Conservation (phyloP, 306 rosid species). For the Rosa lucieae region DNA sequence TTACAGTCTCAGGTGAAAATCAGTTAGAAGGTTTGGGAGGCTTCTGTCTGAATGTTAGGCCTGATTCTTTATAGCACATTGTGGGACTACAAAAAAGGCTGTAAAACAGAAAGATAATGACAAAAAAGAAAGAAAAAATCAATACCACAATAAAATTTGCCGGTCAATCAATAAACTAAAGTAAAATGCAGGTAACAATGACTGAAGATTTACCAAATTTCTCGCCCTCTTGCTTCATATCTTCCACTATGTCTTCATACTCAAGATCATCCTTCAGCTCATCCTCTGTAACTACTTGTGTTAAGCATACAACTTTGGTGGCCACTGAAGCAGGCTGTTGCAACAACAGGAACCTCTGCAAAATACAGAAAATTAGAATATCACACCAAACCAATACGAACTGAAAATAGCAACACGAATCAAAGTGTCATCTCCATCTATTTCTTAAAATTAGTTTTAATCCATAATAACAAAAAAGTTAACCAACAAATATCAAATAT, state of each 20-base stretch:
- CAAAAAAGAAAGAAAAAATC: constrained; percentile 30
- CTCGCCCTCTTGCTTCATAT: constrained; percentile 88
- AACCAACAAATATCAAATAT: background rate
- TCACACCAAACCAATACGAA: background rate
- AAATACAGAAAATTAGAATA: background rate
- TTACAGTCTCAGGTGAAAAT: constrained; percentile 27
- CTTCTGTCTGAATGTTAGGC: constrained; percentile 80
- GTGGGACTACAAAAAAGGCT: constrained; percentile 69
- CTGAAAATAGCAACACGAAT: background rate
- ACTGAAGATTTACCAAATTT: constrained; percentile 62
- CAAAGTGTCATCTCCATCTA: background rate
- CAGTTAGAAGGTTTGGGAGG: constrained; percentile 60
- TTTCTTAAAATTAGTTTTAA: too few relatives aligned
- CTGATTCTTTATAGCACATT: constrained; percentile 77
- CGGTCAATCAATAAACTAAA: constrained; percentile 1
- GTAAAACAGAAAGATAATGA: constrained; percentile 69
- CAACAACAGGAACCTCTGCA: constrained; percentile 77
- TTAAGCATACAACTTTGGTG: constrained; percentile 84
- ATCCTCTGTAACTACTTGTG: constrained; percentile 75
- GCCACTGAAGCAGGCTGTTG: constrained; percentile 71
- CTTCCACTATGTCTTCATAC: constrained; percentile 87
- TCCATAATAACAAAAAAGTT: background rate
- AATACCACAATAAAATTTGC: constrained; percentile 33
- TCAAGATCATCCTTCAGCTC: constrained; percentile 94
- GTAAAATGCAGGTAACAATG: background rate